Evolutionary conservation across 1,139 yeast genomes (phyloP).

Genomic region (Saccharomycopsis hybrid): DNA sequence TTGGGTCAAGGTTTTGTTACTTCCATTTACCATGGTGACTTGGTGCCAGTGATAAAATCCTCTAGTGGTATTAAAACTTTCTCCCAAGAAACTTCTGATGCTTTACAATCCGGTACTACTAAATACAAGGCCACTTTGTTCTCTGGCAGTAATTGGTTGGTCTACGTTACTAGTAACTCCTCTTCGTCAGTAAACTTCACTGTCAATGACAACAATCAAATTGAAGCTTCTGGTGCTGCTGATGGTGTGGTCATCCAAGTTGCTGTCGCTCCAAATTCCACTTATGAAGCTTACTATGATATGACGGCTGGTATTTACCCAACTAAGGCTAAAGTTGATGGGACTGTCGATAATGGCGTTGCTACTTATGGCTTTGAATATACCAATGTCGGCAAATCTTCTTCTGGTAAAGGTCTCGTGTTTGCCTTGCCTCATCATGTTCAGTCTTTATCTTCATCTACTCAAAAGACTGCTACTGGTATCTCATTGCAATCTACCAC

Average conservation of each 20-base stretch:
- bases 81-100: slow-evolving; percentile 36
- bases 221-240: slow-evolving; percentile 39
- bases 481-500: slow-evolving; percentile 50
- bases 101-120: slow-evolving; percentile 35
- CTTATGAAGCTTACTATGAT: slow-evolving; percentile 44
- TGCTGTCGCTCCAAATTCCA: slow-evolving; percentile 40
- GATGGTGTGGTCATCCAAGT: slow-evolving; percentile 57
- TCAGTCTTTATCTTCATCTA: slow-evolving; percentile 38
- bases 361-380: slow-evolving; percentile 47
- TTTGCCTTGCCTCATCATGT: slow-evolving; percentile 74
- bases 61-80: slow-evolving; percentile 47
- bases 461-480: slow-evolving; percentile 38
- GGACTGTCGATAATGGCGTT: slow-evolving; percentile 30
- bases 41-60: slow-evolving; percentile 49
- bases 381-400: slow-evolving; percentile 46
- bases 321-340: slow-evolving; percentile 34
- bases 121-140: slow-evolving; percentile 54
- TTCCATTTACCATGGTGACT: slow-evolving; percentile 52
- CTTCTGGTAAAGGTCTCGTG: slow-evolving; percentile 45
- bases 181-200: slow-evolving; percentile 35
- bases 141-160: slow-evolving; percentile 48
- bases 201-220: slow-evolving; percentile 31
- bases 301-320: slow-evolving; percentile 57
- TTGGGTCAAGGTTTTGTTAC: slow-evolving; percentile 82
- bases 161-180: slow-evolving; percentile 50